Evolutionary conservation across 1,139 yeast genomes (phyloP), one percentile per base, ranked within the genome.

Genomic region (Kodamaea sp.): DNA sequence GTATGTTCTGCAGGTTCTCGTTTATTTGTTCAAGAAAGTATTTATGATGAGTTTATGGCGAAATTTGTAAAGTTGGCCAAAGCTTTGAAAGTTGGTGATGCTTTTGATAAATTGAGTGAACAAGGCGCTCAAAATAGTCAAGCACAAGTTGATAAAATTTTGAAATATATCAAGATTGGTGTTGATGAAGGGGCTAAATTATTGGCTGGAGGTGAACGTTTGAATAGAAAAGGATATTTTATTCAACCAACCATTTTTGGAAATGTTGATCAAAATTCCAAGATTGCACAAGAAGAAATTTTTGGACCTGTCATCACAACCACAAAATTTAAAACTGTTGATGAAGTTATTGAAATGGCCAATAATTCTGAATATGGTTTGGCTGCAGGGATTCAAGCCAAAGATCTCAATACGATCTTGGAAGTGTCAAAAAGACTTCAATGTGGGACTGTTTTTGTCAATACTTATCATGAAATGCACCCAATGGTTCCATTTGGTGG

Each of bases 351-450:
- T 27, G 42, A 40, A 34, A 37, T 52, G 48, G 63, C 63, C 28
- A 59, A 59, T 43, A 52, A 49, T 42, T 42, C 58, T n/a, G 41
- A 39, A 9, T 42, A 42, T 10, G 45, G 45, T 12, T 42, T 42
- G 34, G 43, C 45, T 26, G 41, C 45, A 4, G 45, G 45, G 20
- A 42, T 42, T 20, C 45, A 39, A 24, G 49, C 43, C 23, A 31
- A 29, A 22, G 31, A 30, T 22, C 24, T 78, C 41, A 70, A 73
- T 64, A 78, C 74, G 50, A 83, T 84, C 29, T 44, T 54, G 32
- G 50, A 54, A 30, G 60, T 57, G 22, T 44, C 62, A 8, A 53
- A 54, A 39, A 54, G 55, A 43, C 44, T 56, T 33, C 46, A 46
- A 43, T 53, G 62, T 6, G 63, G 63, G 31, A 57, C 62, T 9